Conservation (phyloP, 371 early-diverging fungal genomes). For the Coemansia sp. region DNA sequence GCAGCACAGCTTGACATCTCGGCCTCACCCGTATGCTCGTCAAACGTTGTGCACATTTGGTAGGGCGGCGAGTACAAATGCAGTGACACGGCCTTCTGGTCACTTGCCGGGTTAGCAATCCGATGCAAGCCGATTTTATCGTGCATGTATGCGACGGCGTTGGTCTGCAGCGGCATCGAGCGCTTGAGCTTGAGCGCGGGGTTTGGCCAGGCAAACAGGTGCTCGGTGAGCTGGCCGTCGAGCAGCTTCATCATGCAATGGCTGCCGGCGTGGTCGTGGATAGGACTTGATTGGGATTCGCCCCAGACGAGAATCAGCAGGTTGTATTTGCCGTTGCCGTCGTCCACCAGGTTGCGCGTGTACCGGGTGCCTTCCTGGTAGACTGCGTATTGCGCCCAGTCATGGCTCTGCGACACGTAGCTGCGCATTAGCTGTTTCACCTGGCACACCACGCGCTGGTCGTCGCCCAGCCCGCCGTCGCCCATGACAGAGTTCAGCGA, state of each 20-base stretch:
- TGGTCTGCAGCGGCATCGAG: constrained; percentile 55
- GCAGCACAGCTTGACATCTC: constrained; percentile 47
- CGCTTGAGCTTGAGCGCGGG: constrained; percentile 44
- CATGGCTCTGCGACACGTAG: constrained; percentile 46
- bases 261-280: constrained; percentile 91
- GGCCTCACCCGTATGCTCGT: constrained; percentile 70
- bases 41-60: constrained; percentile 80
- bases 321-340: constrained; percentile 93
- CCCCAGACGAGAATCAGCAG: constrained; percentile 91
- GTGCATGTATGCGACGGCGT: constrained; percentile 88
- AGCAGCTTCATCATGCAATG: constrained; percentile 95
- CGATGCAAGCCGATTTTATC: constrained; percentile 89
- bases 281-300: constrained; percentile 75
- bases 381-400: constrained; percentile 77
- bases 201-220: constrained; percentile 75
- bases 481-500: constrained; percentile 39
- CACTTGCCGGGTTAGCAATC: constrained; percentile 69
- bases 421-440: constrained; percentile 40
- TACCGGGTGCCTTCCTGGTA: constrained; percentile 73
- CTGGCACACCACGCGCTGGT: constrained; percentile 21
- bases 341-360: constrained; percentile 87
- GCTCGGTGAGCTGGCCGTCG: constrained; percentile 80
- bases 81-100: constrained; percentile 75
- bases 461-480: constrained; percentile 27
- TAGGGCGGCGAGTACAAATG: constrained; percentile 94